Percentiles rank a stretch among this genome's conserved stretches.
phyloP scores from a whole-genome alignment of 192 early-diverging fungal species.

The Chytriomyces confervae region DNA sequence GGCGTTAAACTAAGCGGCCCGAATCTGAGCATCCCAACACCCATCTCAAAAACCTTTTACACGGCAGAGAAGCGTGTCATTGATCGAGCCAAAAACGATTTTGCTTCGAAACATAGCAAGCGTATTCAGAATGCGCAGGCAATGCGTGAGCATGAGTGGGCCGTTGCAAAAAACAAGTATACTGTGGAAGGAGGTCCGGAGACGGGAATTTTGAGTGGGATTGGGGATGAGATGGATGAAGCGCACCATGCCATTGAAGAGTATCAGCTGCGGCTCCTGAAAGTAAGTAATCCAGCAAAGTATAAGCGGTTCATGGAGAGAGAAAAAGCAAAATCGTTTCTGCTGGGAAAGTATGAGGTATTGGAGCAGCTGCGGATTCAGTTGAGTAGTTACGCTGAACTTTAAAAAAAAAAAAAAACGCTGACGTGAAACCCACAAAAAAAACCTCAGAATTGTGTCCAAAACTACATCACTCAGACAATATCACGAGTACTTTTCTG shows the following conservation, averaged over 20 bases:
- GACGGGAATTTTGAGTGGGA: background rate
- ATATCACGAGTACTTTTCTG: slow-evolving; percentile 26
- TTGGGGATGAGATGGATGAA: slow-evolving; percentile 11
- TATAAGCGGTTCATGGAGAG: slow-evolving; percentile 32
- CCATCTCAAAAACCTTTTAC: slow-evolving; percentile 5
- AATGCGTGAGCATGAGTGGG: slow-evolving; percentile 27
- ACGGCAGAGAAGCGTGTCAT: slow-evolving; percentile 6
- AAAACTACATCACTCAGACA: slow-evolving; percentile 33
- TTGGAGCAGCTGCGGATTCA: slow-evolving; percentile 35
- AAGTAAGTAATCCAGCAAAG: slow-evolving; percentile 33
- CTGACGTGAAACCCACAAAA: no score
- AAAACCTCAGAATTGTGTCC: slow-evolving; percentile 24
- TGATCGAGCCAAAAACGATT: slow-evolving; percentile 27
- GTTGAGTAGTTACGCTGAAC: slow-evolving; percentile 7
- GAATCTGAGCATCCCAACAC: background rate
- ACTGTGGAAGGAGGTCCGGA: background rate
- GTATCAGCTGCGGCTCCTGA: slow-evolving; percentile 14
- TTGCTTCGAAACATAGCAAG: slow-evolving; percentile 6
- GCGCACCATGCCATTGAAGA: background rate
- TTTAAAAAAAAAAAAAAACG: background rate
- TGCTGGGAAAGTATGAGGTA: slow-evolving; percentile 32
- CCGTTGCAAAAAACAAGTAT: slow-evolving; percentile 10
- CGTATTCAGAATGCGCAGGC: slow-evolving; percentile 27
- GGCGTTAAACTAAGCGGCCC: slow-evolving; percentile 28
- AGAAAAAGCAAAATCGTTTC: slow-evolving; percentile 30